Evolutionary conservation across 805 yeast genomes (phyloP), one percentile per base, ranked within the genome.

Genomic region (Brettanomyces anomalus): DNA sequence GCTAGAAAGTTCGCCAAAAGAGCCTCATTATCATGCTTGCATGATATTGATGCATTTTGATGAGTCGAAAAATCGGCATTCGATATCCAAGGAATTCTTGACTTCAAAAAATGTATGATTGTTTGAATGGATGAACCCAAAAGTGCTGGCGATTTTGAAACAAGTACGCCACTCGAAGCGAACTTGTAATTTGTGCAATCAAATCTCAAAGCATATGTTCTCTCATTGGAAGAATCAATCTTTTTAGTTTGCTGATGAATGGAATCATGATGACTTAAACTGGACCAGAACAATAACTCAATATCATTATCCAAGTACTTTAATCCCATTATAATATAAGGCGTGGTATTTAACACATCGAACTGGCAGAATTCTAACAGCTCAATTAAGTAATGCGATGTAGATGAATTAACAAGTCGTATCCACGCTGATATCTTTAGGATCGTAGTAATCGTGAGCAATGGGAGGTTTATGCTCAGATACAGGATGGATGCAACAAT

Each of bases 201-300:
- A 20, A 39, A 32, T 20, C 41, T 15, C 16, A 11, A 20, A 13
- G 30, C 30, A 28, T 31, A 39, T 13, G 17, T 18, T 21, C 31
- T 20, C 8, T 15, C 10, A 13, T 16, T 35, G 18, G n/a, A 15
- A 10, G 21, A 15, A 18, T 13, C 20, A 10, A 14, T 8, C 16
- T n/a, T 16, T 14, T 32, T 7, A 6, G 34, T 8, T 3, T 32
- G 18, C 8, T 13, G 17, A 35, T 16, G 6, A 6, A 24, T 24
- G 10, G 3, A 24, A 32, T 40, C 43, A 8, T 20, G 16, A 34
- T 20, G 33, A 5, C 8, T 11, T 15, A 40, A 32, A 21, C 32
- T 20, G 5, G 15, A 20, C 43, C 43, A 40, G 21, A 33, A 40
- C 5, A 40, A n/a, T 5, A 10, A 20, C 13, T 40, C 43, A 7